Evolutionary conservation across 352 stramenopile species (phyloP).

Genomic region (Phytopythium ostracodes): DNA sequence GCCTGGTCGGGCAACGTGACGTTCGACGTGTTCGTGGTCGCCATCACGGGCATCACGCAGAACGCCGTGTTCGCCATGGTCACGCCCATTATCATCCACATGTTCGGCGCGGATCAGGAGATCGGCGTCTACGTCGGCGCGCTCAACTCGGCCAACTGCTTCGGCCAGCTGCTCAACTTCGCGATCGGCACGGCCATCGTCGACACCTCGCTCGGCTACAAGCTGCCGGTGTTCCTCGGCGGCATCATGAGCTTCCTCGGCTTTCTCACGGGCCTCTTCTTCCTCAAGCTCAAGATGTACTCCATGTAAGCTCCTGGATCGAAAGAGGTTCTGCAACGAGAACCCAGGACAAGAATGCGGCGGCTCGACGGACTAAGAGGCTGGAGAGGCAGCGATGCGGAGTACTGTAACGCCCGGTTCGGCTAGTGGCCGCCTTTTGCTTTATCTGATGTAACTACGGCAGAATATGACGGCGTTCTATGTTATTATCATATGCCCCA

Average conservation of each 20-base stretch:
- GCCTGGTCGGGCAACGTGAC: slow-evolving; percentile 34
- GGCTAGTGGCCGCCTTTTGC: not conserved
- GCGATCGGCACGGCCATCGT: slow-evolving; percentile 42
- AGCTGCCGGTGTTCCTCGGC: slow-evolving; percentile 57
- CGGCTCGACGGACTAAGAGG: not conserved
- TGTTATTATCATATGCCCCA: not conserved
- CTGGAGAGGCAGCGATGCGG: not conserved
- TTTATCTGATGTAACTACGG: not conserved
- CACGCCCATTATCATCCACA: slow-evolving; percentile 57
- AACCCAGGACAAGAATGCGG: not conserved
- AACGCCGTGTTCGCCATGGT: slow-evolving; percentile 42
- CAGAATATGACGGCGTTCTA: not conserved
- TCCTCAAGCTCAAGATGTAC: slow-evolving; percentile 66
- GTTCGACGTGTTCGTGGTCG: slow-evolving; percentile 36
- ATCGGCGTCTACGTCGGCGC: slow-evolving; percentile 64
- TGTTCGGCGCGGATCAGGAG: slow-evolving; percentile 37
- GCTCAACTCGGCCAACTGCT: slow-evolving; percentile 68
- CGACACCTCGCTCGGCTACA: slow-evolving; percentile 55
- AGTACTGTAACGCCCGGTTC: not conserved
- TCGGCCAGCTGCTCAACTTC: slow-evolving; percentile 69
- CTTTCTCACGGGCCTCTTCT: slow-evolving; percentile 46
- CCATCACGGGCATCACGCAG: slow-evolving; percentile 45
- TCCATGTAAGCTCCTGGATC: slow-evolving; percentile 36
- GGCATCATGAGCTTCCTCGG: slow-evolving; percentile 47
- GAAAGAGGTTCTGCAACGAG: not conserved